These are phyloP conservation scores for Hemileccinum impolitum DNA, from an alignment of 768 basidiomycete genomes.

Conservation along the genomic window DNA sequence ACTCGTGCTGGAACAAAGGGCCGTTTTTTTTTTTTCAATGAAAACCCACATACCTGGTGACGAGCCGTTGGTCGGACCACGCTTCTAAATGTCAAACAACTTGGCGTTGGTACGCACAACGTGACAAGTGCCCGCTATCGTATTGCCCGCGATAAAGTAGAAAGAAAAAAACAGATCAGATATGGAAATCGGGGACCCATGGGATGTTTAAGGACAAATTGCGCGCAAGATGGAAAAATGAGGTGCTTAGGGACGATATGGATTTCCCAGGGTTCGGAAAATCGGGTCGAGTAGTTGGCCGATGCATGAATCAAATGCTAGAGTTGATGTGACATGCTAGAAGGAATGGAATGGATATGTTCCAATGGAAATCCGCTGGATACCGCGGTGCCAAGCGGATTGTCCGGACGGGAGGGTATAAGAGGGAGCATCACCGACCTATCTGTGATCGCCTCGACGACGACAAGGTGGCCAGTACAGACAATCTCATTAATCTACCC, in stretches of 20 bases:
- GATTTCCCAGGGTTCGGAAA: conserved; percentile 11
- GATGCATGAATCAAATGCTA: background rate
- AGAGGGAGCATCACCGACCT: background rate
- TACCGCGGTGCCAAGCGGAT: background rate
- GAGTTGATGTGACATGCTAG: background rate
- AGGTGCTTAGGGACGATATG: conserved; percentile 3
- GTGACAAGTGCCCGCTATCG: background rate
- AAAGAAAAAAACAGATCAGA: conserved; percentile 1
- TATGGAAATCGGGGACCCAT: conserved; percentile 6
- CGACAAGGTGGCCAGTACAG: background rate
- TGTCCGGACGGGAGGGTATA: background rate
- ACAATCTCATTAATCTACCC: conserved; percentile 3
- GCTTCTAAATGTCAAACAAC: background rate
- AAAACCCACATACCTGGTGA: no score
- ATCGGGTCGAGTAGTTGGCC: conserved; percentile 7
- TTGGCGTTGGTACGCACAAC: background rate
- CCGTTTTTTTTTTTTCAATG: no score
- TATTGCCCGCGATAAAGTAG: background rate
- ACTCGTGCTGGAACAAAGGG: no score
- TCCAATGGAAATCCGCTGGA: no score
- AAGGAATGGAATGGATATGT: background rate
- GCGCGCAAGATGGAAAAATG: conserved; percentile 5
- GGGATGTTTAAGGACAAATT: conserved; percentile 2
- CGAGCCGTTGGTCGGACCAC: background rate
- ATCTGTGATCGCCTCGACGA: background rate